Evolutionary conservation across 768 basidiomycete species (phyloP).

Genomic region (Lactarius quietus): DNA sequence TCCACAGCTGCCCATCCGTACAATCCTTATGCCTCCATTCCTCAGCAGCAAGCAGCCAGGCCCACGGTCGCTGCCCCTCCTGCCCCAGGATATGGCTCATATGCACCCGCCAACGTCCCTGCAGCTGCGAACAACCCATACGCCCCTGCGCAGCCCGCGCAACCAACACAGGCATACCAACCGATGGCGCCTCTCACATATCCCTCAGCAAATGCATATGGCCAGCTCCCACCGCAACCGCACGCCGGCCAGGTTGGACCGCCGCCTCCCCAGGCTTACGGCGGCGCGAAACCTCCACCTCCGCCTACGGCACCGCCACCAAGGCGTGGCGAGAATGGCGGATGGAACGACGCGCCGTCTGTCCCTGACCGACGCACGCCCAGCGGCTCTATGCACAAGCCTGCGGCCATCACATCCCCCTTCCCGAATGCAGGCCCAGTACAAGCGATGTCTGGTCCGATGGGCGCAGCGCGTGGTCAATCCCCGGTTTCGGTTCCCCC

Average conservation of each 20-base stretch:
- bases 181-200: constrained; percentile 8
- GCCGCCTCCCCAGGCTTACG: constrained; percentile 43
- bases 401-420: constrained; percentile 76
- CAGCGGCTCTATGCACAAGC: constrained; percentile 48
- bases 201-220: constrained; percentile 17
- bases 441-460: constrained; percentile 27
- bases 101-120: constrained; percentile 21
- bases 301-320: constrained; percentile 55
- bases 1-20: constrained; percentile 16
- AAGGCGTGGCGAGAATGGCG: constrained; percentile 57
- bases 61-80: constrained; percentile 24
- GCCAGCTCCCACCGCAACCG: constrained; percentile 35
- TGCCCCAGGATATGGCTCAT: constrained; percentile 26
- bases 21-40: constrained; percentile 26
- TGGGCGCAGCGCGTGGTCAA: constrained; percentile 33
- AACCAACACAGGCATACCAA: constrained; percentile 16
- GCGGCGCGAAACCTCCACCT: constrained; percentile 40
- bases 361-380: constrained; percentile 50
- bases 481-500: constrained; percentile 47
- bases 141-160: constrained; percentile 23
- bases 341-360: constrained; percentile 90
- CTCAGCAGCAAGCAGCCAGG: constrained; percentile 27
- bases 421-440: constrained; percentile 65
- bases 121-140: constrained; percentile 27
- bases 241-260: constrained; percentile 34